These are phyloP conservation scores for Plantago rigida DNA, from an alignment of 305 asterid genomes.

Conservation along the genomic window DNA sequence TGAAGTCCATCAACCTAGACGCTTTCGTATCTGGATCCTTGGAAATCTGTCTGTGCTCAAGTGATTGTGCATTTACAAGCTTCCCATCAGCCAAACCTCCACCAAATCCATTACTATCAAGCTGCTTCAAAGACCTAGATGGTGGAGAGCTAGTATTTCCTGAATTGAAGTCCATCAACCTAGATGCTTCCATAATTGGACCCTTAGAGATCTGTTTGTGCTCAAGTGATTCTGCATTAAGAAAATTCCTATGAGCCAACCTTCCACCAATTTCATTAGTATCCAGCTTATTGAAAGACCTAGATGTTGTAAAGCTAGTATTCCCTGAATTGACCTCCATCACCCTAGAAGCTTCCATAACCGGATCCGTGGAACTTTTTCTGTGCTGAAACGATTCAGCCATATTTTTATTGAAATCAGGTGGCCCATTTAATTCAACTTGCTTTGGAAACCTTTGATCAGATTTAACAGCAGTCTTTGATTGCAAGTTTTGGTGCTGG, in stretches of 20 bases:
- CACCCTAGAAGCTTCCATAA: constrained; percentile 38
- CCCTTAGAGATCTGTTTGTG: constrained; percentile 37
- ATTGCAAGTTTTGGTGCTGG: constrained; percentile 43
- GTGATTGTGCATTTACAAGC: not conserved
- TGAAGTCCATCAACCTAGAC: constrained; percentile 36
- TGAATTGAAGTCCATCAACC: constrained; percentile 37
- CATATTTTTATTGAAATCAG: constrained; percentile 33
- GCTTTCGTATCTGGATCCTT: constrained; percentile 39
- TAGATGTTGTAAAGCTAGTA: constrained; percentile 38
- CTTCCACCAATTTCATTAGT: constrained; percentile 36
- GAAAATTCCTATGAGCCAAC: not conserved
- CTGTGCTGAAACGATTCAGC: constrained; percentile 33
- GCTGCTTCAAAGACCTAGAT: constrained; percentile 50
- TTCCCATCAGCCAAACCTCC: constrained; percentile 19
- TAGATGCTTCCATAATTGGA: constrained; percentile 40
- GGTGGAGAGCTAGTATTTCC: constrained; percentile 36
- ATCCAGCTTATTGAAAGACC: constrained; percentile 46
- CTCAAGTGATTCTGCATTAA: not conserved
- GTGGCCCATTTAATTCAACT: constrained; percentile 48
- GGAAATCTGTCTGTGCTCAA: constrained; percentile 32
- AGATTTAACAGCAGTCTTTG: constrained; percentile 39
- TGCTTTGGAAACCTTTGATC: constrained; percentile 45
- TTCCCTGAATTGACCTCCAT: constrained; percentile 38
- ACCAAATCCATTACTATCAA: constrained; percentile 33
- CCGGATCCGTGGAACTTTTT: constrained; percentile 34